A percentile compares a stretch with the other conserved stretches of the same genome.
These are phyloP conservation scores for Gymnopus androsaceus DNA, from an alignment of 1,284 basidiomycete genomes.

Conservation along the genomic window DNA sequence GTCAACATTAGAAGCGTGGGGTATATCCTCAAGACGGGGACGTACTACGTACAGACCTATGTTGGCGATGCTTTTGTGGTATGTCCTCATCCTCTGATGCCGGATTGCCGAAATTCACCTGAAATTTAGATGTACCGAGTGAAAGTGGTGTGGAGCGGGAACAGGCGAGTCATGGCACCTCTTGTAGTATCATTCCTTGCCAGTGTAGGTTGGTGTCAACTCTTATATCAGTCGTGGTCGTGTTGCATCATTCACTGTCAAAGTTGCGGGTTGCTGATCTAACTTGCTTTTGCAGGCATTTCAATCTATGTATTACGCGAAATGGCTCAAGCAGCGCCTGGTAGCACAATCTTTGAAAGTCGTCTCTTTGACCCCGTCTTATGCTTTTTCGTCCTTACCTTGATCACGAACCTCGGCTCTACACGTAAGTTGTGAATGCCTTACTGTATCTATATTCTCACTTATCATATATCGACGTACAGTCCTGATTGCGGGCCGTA, in stretches of 20 bases:
- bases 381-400: constrained; percentile 1
- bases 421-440: background rate
- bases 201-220: background rate
- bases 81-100: background rate
- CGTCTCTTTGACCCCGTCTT: background rate
- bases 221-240: background rate
- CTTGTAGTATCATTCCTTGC: background rate
- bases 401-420: background rate
- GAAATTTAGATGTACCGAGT: constrained; percentile 1
- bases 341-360: background rate
- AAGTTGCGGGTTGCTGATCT: background rate
- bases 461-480: background rate
- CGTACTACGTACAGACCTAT: constrained; percentile 4
- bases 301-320: constrained; percentile 3
- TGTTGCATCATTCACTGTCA: background rate
- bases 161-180: background rate
- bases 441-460: background rate
- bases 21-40: background rate
- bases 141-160: constrained; percentile 4
- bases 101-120: background rate
- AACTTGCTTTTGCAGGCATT: background rate
- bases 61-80: constrained; percentile 8
- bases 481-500: constrained; percentile 1
- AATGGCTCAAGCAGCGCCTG: background rate
- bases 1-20: background rate